Evolutionary conservation across 345 rosid genomes (phyloP).

Genomic region (Eucalyptus tenuipes): DNA sequence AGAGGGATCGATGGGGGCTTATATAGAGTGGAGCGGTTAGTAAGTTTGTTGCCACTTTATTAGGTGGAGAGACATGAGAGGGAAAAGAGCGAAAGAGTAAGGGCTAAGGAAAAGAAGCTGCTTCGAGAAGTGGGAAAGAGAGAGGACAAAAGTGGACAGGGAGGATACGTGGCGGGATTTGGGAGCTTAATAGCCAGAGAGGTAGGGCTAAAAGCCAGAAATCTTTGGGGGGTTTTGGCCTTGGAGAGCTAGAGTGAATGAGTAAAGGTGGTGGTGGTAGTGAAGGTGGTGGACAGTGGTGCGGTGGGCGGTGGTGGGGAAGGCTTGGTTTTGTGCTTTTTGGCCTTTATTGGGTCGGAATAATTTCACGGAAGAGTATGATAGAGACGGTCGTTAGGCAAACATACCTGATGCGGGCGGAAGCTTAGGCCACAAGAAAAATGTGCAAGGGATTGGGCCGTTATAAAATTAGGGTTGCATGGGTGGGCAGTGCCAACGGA

Average conservation of each 20-base stretch:
- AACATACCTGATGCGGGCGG: background rate
- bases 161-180: background rate
- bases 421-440: background rate
- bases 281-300: background rate
- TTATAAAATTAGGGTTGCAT: background rate
- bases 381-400: background rate
- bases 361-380: background rate
- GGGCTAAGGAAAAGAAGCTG: background rate
- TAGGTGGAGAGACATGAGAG: background rate
- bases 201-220: background rate
- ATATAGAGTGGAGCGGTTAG: background rate
- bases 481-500: background rate
- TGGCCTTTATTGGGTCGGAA: background rate
- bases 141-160: background rate
- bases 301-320: background rate
- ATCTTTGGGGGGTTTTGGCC: background rate
- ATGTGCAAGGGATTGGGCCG: background rate
- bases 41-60: background rate
- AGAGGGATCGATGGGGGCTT: background rate
- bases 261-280: background rate
- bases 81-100: background rate
- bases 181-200: background rate
- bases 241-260: background rate
- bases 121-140: background rate
- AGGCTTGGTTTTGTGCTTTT: background rate